Conservation (phyloP, 495 filamentous ascomycete species). For the Cercophora scortea region DNA sequence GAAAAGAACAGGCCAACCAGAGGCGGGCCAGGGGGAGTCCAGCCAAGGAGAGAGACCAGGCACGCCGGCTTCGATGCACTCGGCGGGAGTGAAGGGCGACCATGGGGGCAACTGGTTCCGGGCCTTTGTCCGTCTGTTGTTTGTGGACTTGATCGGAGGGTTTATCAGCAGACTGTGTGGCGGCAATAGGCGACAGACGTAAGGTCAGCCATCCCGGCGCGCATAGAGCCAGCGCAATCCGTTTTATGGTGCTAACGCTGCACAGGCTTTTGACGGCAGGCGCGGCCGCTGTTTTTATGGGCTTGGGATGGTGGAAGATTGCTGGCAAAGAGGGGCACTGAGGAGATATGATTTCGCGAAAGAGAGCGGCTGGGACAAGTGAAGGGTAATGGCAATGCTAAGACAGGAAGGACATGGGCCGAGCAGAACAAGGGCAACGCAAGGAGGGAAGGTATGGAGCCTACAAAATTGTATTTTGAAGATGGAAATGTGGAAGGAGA, state of each 20-base stretch:
- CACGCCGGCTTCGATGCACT: constrained; percentile 5
- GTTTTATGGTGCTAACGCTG: not conserved
- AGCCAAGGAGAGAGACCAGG: not conserved
- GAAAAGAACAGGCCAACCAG: constrained; percentile 3
- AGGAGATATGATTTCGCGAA: too few relatives aligned
- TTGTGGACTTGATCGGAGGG: constrained; percentile 24
- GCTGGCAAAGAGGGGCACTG: not conserved
- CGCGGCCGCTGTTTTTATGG: constrained; percentile 6
- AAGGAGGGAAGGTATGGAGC: too few relatives aligned
- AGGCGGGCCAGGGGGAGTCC: not conserved
- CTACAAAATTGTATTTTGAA: too few relatives aligned
- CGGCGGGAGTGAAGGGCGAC: constrained; percentile 4
- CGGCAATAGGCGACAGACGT: constrained; percentile 14
- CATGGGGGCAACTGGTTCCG: constrained; percentile 16
- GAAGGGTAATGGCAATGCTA: too few relatives aligned
- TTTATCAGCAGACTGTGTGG: constrained; percentile 18
- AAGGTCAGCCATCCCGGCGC: constrained; percentile 4
- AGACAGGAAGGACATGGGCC: too few relatives aligned
- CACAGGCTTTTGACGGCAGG: constrained; percentile 13
- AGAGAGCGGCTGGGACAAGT: too few relatives aligned
- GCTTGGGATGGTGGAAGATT: constrained; percentile 9
- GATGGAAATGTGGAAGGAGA: too few relatives aligned
- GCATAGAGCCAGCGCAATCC: not conserved
- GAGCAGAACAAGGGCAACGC: too few relatives aligned
- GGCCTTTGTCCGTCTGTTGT: constrained; percentile 20